A percentile compares a stretch with the other conserved stretches of the same genome.
These are phyloP conservation scores for Candida taoyuanica DNA, from an alignment of 805 yeast genomes.

Conservation along the genomic window DNA sequence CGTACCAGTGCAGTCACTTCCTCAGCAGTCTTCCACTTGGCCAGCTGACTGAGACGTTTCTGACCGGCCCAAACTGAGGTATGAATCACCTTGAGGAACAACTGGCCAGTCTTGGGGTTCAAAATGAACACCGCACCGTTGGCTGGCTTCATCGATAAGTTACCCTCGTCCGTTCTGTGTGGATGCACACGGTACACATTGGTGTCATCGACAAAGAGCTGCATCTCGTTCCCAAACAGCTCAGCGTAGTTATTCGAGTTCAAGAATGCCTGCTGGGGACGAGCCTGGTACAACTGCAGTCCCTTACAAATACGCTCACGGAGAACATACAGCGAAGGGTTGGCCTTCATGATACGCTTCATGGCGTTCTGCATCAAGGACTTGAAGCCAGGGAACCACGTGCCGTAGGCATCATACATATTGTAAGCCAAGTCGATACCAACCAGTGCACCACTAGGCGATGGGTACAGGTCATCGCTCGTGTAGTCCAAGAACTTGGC, in stretches of 20 bases:
- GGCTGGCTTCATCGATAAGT: slow-evolving; percentile 83
- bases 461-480: slow-evolving; percentile 83
- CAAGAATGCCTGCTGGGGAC: slow-evolving; percentile 86
- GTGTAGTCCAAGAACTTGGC: slow-evolving; percentile 94
- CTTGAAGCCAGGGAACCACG: slow-evolving; percentile 95
- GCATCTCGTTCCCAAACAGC: slow-evolving; percentile 76
- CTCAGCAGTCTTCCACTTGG: slow-evolving; percentile 98
- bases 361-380: slow-evolving; percentile 86
- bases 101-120: slow-evolving; percentile 87
- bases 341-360: slow-evolving; percentile 90
- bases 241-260: slow-evolving; percentile 89
- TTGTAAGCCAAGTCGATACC: slow-evolving; percentile 94
- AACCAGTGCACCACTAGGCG: slow-evolving; percentile 86
- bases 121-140: slow-evolving; percentile 90
- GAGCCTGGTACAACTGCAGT: slow-evolving; percentile 86
- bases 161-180: slow-evolving; percentile 90
- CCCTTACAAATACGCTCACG: slow-evolving; percentile 95
- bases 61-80: slow-evolving; percentile 98
- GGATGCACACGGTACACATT: slow-evolving; percentile 91
- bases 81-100: slow-evolving; percentile 84
- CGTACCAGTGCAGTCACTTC: slow-evolving; percentile 90
- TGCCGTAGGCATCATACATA: slow-evolving; percentile 94
- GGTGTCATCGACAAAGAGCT: slow-evolving; percentile 87
- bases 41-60: slow-evolving; percentile 84
- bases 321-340: slow-evolving; percentile 86